Evolutionary conservation across 352 stramenopile genomes (phyloP), one percentile per base, ranked within the genome.

Genomic region (Saprolegnia parasitica): DNA sequence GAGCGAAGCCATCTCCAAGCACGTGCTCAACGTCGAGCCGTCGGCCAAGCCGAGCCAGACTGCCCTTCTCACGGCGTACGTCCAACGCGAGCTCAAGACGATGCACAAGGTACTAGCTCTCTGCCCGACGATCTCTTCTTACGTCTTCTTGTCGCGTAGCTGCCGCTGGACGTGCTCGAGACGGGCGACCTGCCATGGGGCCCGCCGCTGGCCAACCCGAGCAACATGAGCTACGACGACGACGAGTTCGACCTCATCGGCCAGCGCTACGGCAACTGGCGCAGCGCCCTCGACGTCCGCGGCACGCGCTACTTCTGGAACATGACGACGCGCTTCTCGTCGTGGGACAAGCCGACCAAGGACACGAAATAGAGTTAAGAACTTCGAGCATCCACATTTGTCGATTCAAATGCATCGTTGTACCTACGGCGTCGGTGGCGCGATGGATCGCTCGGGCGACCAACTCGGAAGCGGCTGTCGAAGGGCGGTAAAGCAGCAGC

Each of bases 221-320:
- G 72, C 18, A 54, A 56, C 47, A 58, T 52, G 40, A 45, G 62
- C 46, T 62, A 56, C 0, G 29, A 72, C 0, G 78, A 84, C 20
- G 72, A 81, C 24, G 78, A 92, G 21, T 83, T 88, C 57, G 88
- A 85, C 65, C 76, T 95, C 29, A 91, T 95, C 63, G 87, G 87
- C 54, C 84, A 93, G 76, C 77, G 83, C 60, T 80, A 91, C 29
- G 88, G 85, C 65, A 93, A 96, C 71, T 96, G 88, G 88, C 81
- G 85, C 47, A 81, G 83, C 29, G 86, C 88, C 11, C 76, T 96
- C 10, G 86, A 94, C 73, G 90, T 92, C 73, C 84, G 86, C 29
- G 88, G 88, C 35, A 91, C 90, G 74, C 78, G 90, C 35, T 96
- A 94, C 70, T 96, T 91, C 70, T 96, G 88, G 88, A 95, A 96